These are phyloP conservation scores for Fraxinus dipetala DNA, from an alignment of 305 asterid species.

Conservation along the genomic window DNA sequence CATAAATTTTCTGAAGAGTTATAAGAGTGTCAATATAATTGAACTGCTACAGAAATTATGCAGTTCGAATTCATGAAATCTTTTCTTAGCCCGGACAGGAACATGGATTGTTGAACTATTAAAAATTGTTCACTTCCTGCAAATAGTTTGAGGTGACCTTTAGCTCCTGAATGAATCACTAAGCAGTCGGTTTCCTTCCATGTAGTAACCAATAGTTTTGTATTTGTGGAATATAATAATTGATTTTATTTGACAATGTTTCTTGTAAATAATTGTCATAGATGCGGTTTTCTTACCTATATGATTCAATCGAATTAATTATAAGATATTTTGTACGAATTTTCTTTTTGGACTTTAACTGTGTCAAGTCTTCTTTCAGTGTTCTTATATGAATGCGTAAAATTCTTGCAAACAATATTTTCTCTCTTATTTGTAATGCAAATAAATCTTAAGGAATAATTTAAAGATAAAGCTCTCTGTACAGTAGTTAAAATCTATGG, in stretches of 20 bases:
- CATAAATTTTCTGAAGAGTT: background rate
- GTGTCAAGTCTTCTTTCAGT: background rate
- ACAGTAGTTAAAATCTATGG: background rate
- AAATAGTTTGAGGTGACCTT: background rate
- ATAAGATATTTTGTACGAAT: background rate
- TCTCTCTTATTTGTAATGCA: background rate
- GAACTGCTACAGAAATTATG: slow-evolving; percentile 1
- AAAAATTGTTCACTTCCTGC: background rate
- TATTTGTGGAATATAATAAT: background rate
- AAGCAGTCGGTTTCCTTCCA: background rate
- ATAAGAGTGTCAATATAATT: background rate
- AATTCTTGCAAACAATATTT: background rate
- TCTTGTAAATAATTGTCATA: background rate
- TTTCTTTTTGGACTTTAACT: background rate
- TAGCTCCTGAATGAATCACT: background rate
- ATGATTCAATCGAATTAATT: background rate
- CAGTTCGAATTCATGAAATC: background rate
- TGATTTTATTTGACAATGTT: background rate
- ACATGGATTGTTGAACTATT: background rate
- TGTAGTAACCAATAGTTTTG: background rate
- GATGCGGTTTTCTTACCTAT: background rate
- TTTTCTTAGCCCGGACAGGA: background rate
- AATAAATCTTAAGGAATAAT: background rate
- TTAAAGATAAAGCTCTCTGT: background rate
- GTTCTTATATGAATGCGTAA: background rate